Conservation (phyloP, 2,329 filamentous ascomycete species). For the Coniella vitis region DNA sequence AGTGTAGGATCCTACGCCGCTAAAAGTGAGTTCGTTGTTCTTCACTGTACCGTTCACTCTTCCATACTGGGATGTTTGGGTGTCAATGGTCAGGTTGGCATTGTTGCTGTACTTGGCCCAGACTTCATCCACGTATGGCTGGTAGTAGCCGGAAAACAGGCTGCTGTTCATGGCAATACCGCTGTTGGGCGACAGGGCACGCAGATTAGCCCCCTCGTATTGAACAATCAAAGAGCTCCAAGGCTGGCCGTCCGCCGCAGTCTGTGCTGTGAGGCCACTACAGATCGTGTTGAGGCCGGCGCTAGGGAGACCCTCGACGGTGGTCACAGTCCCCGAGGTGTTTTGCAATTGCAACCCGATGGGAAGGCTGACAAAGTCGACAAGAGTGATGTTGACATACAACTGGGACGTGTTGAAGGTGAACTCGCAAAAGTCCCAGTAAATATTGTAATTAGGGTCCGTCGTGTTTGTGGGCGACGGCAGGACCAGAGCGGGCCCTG, state of each 20-base stretch:
- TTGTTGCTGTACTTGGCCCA: constrained; percentile 41
- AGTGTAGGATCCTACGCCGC: constrained; percentile 31
- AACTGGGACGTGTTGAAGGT: constrained; percentile 56
- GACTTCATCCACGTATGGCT: constrained; percentile 42
- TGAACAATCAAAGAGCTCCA: constrained; percentile 47
- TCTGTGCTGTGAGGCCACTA: constrained; percentile 37
- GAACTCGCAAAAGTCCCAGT: constrained; percentile 65
- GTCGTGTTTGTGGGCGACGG: constrained; percentile 61
- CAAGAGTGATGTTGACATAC: constrained; percentile 65
- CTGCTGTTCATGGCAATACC: constrained; percentile 35
- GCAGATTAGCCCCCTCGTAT: constrained; percentile 31
- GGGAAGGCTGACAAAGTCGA: constrained; percentile 68
- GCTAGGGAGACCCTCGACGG: constrained; percentile 41
- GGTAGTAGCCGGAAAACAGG: constrained; percentile 45
- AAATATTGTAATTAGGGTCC: constrained; percentile 54
- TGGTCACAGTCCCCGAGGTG: constrained; percentile 35
- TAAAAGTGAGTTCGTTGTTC: constrained; percentile 40
- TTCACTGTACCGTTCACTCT: constrained; percentile 38
- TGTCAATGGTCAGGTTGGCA: constrained; percentile 43
- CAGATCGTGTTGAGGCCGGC: constrained; percentile 41
- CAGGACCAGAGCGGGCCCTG: constrained; percentile 62
- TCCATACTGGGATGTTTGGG: constrained; percentile 33
- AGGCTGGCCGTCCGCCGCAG: constrained; percentile 36
- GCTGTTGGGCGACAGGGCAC: constrained; percentile 47
- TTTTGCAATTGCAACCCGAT: constrained; percentile 49